Conservation (phyloP, 257 asterid species). For the Catharanthus roseus region DNA sequence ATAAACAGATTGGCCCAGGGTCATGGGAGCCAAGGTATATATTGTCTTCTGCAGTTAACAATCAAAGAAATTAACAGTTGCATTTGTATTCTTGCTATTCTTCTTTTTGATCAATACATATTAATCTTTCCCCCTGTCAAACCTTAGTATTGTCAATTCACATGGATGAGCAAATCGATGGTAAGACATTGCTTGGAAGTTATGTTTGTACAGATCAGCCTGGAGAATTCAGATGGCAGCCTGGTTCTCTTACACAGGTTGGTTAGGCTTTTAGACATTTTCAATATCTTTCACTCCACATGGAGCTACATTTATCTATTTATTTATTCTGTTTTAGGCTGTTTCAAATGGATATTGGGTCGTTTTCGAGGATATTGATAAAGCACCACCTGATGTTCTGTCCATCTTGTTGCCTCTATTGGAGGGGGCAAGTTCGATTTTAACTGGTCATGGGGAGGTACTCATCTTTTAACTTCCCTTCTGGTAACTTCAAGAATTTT, state of each 20-base stretch:
- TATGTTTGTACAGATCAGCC: slow-evolving; percentile 89
- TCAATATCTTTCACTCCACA: slow-evolving; percentile 15
- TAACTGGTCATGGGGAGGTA: slow-evolving; percentile 96
- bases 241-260: slow-evolving; percentile 98
- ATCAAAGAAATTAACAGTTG: neutral
- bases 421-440: slow-evolving; percentile 67
- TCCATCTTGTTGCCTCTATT: slow-evolving; percentile 76
- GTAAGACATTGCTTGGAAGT: slow-evolving; percentile 83
- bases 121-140: neutral
- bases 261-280: slow-evolving; percentile 13
- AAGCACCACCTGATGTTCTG: slow-evolving; percentile 82
- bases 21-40: slow-evolving; percentile 59
- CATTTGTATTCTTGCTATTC: neutral
- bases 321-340: slow-evolving; percentile 49
- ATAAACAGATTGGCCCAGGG: slow-evolving; percentile 55
- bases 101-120: neutral
- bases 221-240: slow-evolving; percentile 99
- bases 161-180: slow-evolving; percentile 98
- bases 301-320: slow-evolving; percentile 8
- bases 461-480: slow-evolving; percentile 11
- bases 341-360: slow-evolving; percentile 89
- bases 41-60: neutral
- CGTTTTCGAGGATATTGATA: slow-evolving; percentile 86
- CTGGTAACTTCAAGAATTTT: neutral
- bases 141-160: slow-evolving; percentile 65